These are phyloP conservation scores for Camelina laxa DNA, from an alignment of 345 rosid species.

Conservation along the genomic window DNA sequence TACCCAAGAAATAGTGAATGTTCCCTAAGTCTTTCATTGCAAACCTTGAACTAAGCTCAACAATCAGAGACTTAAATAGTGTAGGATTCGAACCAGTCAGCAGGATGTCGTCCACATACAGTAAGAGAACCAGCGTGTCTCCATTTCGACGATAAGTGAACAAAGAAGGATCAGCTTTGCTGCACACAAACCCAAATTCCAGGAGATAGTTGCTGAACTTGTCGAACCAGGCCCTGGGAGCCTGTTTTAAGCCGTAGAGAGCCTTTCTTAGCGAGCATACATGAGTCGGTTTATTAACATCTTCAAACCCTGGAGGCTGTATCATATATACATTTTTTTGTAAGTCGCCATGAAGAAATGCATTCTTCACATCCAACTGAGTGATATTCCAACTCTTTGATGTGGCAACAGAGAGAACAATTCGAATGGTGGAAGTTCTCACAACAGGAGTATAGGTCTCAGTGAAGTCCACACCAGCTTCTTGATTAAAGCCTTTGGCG, in stretches of 20 bases:
- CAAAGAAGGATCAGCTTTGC: not conserved
- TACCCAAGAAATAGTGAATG: not conserved
- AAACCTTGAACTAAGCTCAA: not conserved
- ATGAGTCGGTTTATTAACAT: not conserved
- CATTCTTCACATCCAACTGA: not conserved
- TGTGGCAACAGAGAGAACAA: not conserved
- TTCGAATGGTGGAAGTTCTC: not conserved
- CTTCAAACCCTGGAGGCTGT: not conserved
- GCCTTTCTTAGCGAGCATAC: not conserved
- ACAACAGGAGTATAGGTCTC: not conserved
- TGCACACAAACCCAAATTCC: not conserved
- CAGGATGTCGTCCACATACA: not conserved
- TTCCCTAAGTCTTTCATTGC: not conserved
- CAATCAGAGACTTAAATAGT: not conserved
- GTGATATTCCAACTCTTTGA: not conserved
- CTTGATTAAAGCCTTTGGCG: not conserved
- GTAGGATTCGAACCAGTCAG: not conserved
- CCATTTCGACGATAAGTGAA: not conserved
- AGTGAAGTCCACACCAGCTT: not conserved
- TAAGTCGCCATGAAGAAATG: not conserved
- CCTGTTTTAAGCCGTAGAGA: not conserved
- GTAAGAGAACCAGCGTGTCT: accelerated
- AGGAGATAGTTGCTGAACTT: not conserved
- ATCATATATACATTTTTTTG: not conserved
- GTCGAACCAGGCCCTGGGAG: not conserved